A percentile compares a stretch with the other conserved stretches of the same genome.
Conservation (phyloP, 2,329 filamentous ascomycete genomes). For the Arthrobotrys iridis region DNA sequence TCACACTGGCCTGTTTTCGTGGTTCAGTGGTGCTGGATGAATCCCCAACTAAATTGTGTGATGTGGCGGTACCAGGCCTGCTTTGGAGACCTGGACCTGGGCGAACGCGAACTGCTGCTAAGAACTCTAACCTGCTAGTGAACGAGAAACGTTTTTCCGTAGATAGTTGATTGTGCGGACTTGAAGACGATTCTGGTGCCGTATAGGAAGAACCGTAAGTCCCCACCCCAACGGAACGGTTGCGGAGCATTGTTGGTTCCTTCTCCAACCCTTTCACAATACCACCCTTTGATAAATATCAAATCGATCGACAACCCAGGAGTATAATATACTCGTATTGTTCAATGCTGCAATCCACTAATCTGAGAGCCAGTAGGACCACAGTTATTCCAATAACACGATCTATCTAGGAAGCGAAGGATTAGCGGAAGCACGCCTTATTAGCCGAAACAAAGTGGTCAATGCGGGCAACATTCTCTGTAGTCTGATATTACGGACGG, state of each 20-base stretch:
- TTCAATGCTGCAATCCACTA: not conserved
- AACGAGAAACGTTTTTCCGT: conserved; percentile 35
- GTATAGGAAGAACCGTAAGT: not conserved
- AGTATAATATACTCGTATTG: not conserved
- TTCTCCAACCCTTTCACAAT: conserved; percentile 17
- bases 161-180: not conserved
- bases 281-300: not conserved
- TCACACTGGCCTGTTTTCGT: not conserved
- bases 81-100: conserved; percentile 13
- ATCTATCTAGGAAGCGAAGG: not conserved
- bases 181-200: not conserved
- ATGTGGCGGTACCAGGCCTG: conserved; percentile 21
- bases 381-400: not conserved
- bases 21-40: conserved; percentile 9
- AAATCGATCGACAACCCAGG: not conserved
- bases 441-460: conserved; percentile 13
- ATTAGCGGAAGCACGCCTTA: conserved; percentile 32
- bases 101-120: not conserved
- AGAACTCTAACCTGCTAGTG: conserved; percentile 16
- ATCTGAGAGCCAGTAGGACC: not conserved
- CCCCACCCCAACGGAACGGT: not conserved
- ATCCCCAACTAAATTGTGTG: not conserved
- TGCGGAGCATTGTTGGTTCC: conserved; percentile 23
- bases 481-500: not conserved
- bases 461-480: not conserved